Evolutionary conservation across 169 alveolate genomes (phyloP).

Genomic region (Plasmodium cynomolgi): DNA sequence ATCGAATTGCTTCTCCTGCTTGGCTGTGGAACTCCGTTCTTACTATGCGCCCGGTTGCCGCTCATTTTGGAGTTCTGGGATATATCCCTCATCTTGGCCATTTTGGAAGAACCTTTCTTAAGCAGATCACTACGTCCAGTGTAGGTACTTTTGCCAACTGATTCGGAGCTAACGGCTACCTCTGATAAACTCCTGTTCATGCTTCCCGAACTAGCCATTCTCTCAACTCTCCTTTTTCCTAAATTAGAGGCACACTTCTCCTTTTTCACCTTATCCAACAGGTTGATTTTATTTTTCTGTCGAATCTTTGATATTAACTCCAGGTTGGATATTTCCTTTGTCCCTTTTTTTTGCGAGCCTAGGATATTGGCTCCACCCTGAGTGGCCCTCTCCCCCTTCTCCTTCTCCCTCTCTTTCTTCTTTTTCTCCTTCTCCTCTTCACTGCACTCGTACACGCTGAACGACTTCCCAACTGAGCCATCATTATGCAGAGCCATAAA

Average conservation of each 20-base stretch:
- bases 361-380: neutral
- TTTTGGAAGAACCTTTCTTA: neutral
- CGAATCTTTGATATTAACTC: conserved; percentile 21
- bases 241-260: neutral
- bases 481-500: conserved; percentile 25
- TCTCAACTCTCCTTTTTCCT: neutral
- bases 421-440: neutral
- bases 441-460: neutral
- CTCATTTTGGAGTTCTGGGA: neutral
- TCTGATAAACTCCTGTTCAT: conserved; percentile 9
- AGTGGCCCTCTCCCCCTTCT: neutral
- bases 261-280: neutral
- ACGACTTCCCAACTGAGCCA: neutral
- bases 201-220: neutral
- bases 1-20: conserved; percentile 13
- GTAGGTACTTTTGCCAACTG: neutral
- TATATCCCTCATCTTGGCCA: neutral
- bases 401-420: neutral
- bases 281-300: neutral
- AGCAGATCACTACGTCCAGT: neutral
- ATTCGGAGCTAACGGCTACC: neutral
- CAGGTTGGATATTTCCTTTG: conserved; percentile 1
- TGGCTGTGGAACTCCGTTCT: neutral
- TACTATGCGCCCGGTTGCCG: neutral
- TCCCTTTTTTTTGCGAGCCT: neutral